Evolutionary conservation across 768 basidiomycete species (phyloP), one percentile per base, ranked within the genome.

Genomic region (Phlebiopsis flavidoalba): DNA sequence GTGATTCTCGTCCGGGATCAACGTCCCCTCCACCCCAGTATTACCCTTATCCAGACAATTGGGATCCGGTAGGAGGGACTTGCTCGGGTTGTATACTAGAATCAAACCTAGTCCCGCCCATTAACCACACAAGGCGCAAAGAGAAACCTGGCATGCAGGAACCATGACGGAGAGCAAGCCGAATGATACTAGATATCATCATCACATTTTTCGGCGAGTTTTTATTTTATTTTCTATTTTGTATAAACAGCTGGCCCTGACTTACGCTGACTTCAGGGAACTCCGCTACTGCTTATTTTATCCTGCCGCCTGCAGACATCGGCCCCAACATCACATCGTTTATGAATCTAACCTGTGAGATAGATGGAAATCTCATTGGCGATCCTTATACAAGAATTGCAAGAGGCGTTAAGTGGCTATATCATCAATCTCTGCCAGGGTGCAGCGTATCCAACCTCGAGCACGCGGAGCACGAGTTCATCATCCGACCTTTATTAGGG

Each of bases 61-160:
- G 57, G 57, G 57, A 58, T 19, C 57, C 57, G 1, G 26, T 58
- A 8, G 57, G 47, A 7, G 57, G 57, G 22, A 50, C 57, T 8
- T 58, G 57, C 19, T 5, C 35, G 8, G 10, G 15, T 5, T 58
- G 57, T 19, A 54, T 35, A 2, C 35, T 37, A 10, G 22, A 14
- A n/a, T n/a, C 36, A 47, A 48, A 58, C 21, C 46, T 50, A 4
- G 2, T 3, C 11, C 8, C 33, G 12, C 24, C 48, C 8, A 58
- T 58, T 26, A 26, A 58, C 31, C 24, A 47, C 1, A 22, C 47
- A n/a, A 31, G 50, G 57, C 48, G 21, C 48, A 49, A 21, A 46
- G 22, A 14, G 57, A 24, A 10, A 58, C 57, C 4, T 58, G 57
- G 57, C 57, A 58, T 26, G 14, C 57, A 3, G 36, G 21, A 14